Evolutionary conservation across 1,284 basidiomycete species (phyloP), one percentile per base, ranked within the genome.

Genomic region (Moniliophthora roreri): DNA sequence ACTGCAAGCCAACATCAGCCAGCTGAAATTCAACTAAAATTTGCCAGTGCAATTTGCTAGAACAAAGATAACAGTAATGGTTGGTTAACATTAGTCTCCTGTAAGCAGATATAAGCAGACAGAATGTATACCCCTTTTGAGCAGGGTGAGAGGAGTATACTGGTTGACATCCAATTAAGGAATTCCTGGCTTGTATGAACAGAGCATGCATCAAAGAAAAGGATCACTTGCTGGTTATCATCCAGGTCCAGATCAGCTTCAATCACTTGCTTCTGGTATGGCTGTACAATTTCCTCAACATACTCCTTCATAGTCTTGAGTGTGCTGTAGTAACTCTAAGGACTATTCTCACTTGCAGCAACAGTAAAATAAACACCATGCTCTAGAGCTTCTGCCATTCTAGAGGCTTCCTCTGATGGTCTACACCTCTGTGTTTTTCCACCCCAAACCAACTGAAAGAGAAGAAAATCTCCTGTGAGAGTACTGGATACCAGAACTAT

Each of bases 381-480:
- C 0, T 48, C 49, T 6, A n/a, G 4, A 7, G 59, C 63, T 16
- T 62, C 56, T 1, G 28, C 23, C 57, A 66, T 61, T 3, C 56
- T 50, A 4, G 46, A 24, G 4, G 61, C 61, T 5, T 41, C 35
- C 3, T n/a, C 15, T 0, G 36, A 50, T 9, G 64, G 67, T 1
- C 64, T 38, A 0, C 62, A 67, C 1, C 15, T 10, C 8, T 48
- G 8, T 0, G 62, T 57, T 20, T 55, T 45, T 0, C 67, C 67
- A 8, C 11, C 23, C 63, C 64, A 71, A 15, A 70, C 56, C 2
- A 60, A 58, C 49, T 71, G 67, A 38, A 69, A 66, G 2, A 66
- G 67, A 15, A 69, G 56, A 16, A 69, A 53, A n/a, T 56, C 55
- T 1, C 67, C 64, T 6, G 53, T 50, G 0, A 60, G 48, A 1